A percentile compares a stretch with the other conserved stretches of the same genome.
phyloP scores from a whole-genome alignment of 2,329 filamentous ascomycete genomes.

The Chaetomiaceae sp. region DNA sequence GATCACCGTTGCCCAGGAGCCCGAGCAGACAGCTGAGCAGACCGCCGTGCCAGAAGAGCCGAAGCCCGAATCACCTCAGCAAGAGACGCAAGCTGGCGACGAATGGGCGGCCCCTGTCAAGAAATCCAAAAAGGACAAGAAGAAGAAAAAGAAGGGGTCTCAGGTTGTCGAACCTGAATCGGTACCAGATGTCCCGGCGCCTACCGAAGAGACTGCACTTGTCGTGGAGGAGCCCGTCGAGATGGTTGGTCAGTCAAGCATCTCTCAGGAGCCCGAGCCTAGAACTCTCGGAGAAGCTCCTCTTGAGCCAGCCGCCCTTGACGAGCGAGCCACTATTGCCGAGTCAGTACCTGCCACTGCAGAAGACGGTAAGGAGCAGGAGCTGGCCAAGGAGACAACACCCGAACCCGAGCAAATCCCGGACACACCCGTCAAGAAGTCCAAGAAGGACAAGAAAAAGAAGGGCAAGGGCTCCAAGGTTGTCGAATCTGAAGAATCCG shows the following conservation, averaged over 20 bases:
- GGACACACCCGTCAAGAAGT: conserved; percentile 10
- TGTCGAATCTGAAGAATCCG: not conserved
- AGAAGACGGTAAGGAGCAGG: not conserved
- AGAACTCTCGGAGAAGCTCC: not conserved
- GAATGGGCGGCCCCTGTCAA: not conserved
- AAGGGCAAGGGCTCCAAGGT: conserved; percentile 10
- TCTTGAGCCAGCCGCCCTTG: not conserved
- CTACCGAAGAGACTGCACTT: not conserved
- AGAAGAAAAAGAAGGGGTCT: conserved; percentile 18
- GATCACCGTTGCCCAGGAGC: not conserved
- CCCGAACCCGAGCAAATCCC: not conserved
- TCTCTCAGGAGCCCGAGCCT: not conserved
- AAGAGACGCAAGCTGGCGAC: not conserved
- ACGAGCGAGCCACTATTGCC: not conserved
- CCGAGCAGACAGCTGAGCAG: not conserved
- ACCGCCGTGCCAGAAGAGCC: no score
- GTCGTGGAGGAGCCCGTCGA: not conserved
- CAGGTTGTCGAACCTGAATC: conserved; percentile 1
- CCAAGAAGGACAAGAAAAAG: conserved; percentile 21
- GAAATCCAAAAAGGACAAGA: conserved; percentile 19
- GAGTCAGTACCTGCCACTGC: no score
- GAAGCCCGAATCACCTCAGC: not conserved
- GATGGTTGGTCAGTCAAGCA: not conserved
- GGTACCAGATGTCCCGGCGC: not conserved
- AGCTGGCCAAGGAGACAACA: not conserved